A percentile compares a stretch with the other conserved stretches of the same genome.
Conservation (phyloP, 805 yeast genomes). For the Cyberlindnera subsufficiens region DNA sequence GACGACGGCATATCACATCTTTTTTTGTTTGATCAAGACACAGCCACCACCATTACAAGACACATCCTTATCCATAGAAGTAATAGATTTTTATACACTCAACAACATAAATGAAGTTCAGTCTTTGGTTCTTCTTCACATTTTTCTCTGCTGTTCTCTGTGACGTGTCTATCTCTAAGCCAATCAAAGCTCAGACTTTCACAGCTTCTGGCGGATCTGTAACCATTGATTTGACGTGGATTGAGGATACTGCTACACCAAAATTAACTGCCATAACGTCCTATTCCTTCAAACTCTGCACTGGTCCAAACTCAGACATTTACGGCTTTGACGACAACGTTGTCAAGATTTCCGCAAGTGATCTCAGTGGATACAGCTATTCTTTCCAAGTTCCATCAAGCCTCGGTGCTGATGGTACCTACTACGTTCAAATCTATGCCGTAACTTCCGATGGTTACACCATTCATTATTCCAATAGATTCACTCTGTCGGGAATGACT, state of each 20-base stretch:
- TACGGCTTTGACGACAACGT: constrained; percentile 30
- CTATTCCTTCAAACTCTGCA: constrained; percentile 55
- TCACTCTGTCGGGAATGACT: constrained; percentile 63
- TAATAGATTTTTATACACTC: background rate
- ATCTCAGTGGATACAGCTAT: constrained; percentile 29
- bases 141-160: constrained; percentile 2
- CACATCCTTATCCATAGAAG: background rate
- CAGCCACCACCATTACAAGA: background rate
- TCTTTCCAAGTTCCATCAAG: constrained; percentile 37
- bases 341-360: constrained; percentile 22
- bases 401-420: constrained; percentile 60
- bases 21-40: background rate
- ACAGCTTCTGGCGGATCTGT: constrained; percentile 22
- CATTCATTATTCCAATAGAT: constrained; percentile 63
- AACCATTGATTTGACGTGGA: constrained; percentile 39
- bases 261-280: constrained; percentile 34
- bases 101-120: background rate
- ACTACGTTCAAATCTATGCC: constrained; percentile 66
- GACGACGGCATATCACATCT: background rate
- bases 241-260: constrained; percentile 47
- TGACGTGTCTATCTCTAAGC: constrained; percentile 26
- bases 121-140: background rate
- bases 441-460: constrained; percentile 36
- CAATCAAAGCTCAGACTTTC: constrained; percentile 15
- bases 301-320: constrained; percentile 58